phyloP scores from a whole-genome alignment of 148 eudicot species.

The Suaeda aralocaspica region DNA sequence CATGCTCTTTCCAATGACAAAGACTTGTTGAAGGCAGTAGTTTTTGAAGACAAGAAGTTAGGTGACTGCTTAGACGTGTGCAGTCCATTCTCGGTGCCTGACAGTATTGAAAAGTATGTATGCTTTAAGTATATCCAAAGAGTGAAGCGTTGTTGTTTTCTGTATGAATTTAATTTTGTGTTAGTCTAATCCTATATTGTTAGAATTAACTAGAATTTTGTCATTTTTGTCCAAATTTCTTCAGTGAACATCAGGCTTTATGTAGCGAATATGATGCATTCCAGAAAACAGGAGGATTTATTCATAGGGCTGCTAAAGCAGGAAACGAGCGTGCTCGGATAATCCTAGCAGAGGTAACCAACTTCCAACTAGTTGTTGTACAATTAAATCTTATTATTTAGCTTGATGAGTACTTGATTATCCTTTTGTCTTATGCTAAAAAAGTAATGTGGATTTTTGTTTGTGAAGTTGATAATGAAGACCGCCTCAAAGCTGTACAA shows the following conservation, averaged over 20 bases:
- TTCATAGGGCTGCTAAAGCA: constrained; percentile 17
- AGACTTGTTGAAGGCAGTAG: not conserved
- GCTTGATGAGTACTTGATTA: too few species aligned
- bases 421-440: too few species aligned
- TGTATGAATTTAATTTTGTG: not conserved
- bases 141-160: too few species aligned
- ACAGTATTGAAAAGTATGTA: not conserved
- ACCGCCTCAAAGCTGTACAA: too few species aligned
- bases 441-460: too few species aligned
- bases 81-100: not conserved
- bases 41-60: not conserved
- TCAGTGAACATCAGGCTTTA: not conserved
- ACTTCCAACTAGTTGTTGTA: not conserved
- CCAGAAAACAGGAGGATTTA: constrained; percentile 1
- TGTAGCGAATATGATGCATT: not conserved
- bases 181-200: not conserved
- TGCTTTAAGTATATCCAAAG: too few species aligned
- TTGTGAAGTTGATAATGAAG: too few species aligned
- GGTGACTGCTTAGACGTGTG: not conserved
- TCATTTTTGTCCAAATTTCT: not conserved
- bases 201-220: not conserved
- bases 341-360: constrained; percentile 14
- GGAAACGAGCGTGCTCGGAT: constrained; percentile 15
- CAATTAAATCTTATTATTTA: too few species aligned
- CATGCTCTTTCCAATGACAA: not conserved